A percentile compares a stretch with the other conserved stretches of the same genome.
Evolutionary conservation across 305 asterid species (phyloP).

Genomic region (Ajuga reptans): DNA sequence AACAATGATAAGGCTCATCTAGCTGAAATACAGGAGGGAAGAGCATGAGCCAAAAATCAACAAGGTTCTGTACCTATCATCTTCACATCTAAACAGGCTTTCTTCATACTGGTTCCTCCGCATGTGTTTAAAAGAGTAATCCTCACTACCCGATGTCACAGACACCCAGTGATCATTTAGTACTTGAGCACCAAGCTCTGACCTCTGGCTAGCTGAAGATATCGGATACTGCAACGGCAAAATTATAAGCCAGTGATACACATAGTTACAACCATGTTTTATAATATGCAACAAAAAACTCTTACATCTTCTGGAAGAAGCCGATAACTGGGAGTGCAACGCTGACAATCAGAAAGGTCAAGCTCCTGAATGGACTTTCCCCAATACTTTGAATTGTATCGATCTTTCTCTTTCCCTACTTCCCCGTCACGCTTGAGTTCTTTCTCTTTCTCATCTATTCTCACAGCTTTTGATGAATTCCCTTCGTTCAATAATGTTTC

Average conservation of each 20-base stretch:
- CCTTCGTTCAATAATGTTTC: constrained; percentile 87
- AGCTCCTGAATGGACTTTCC: constrained; percentile 98
- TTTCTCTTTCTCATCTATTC: constrained; percentile 70
- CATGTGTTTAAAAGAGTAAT: constrained; percentile 97
- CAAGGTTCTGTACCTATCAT: constrained; percentile 60
- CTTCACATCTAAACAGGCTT: constrained; percentile 97
- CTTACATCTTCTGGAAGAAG: constrained; percentile 98
- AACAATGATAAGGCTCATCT: background rate
- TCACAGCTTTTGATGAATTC: constrained; percentile 55
- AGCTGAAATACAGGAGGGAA: constrained; percentile 1
- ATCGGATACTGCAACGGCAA: constrained; percentile 70
- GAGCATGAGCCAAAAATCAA: background rate
- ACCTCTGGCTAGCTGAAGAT: constrained; percentile 76
- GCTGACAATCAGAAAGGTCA: constrained; percentile 75
- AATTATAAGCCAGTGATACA: background rate
- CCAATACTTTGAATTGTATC: constrained; percentile 69
- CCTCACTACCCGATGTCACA: constrained; percentile 99
- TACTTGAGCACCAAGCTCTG: constrained; percentile 85
- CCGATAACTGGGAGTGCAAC: constrained; percentile 95
- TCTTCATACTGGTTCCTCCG: constrained; percentile 96
- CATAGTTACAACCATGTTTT: constrained; percentile 1
- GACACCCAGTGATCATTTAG: constrained; percentile 95
- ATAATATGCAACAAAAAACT: background rate
- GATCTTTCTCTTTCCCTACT: constrained; percentile 77
- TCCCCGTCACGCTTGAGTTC: constrained; percentile 71